Percentiles rank a stretch among this genome's conserved stretches.
These are phyloP conservation scores for Hyaloscypha hepaticicola DNA, from an alignment of 495 filamentous ascomycete species.

Conservation along the genomic window DNA sequence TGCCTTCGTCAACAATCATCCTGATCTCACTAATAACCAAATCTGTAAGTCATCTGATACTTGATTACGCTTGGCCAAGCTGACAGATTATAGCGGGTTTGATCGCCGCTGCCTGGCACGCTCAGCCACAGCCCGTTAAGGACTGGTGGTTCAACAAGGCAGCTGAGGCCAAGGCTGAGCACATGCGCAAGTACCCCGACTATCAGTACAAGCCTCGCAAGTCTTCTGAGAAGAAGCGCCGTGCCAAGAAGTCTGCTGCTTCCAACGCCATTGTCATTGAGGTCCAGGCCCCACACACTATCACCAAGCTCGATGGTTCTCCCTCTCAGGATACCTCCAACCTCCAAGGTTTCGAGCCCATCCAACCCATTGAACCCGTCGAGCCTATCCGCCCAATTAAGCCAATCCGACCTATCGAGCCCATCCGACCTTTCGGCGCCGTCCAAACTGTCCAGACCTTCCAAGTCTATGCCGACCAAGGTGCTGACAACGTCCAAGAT, in stretches of 20 bases:
- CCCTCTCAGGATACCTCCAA: too few species aligned
- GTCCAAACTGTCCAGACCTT: too few species aligned
- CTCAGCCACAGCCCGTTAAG: constrained; percentile 37
- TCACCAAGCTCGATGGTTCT: too few species aligned
- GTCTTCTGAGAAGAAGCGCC: constrained; percentile 44
- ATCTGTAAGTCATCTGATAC: constrained; percentile 42
- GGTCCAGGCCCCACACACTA: too few species aligned
- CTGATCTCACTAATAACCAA: constrained; percentile 42
- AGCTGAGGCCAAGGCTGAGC: constrained; percentile 40
- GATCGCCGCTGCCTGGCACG: constrained; percentile 45
- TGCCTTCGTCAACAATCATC: constrained; percentile 37
- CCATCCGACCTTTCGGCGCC: too few species aligned
- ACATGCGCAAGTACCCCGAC: constrained; percentile 43
- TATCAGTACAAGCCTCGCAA: constrained; percentile 52
- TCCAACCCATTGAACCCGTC: too few species aligned
- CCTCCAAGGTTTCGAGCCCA: too few species aligned
- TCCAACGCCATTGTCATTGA: too few species aligned
- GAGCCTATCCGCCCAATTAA: too few species aligned
- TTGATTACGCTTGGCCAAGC: neutral
- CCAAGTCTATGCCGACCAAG: too few species aligned
- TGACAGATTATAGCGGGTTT: constrained; percentile 42
- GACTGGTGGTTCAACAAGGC: constrained; percentile 38
- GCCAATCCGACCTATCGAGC: too few species aligned
- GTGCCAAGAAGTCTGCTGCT: neutral
- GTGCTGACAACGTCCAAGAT: too few species aligned